A percentile compares a stretch with the other conserved stretches of the same genome.
These are phyloP conservation scores for Teratosphaeria destructans DNA, from an alignment of 2,329 filamentous ascomycete species.

Conservation along the genomic window DNA sequence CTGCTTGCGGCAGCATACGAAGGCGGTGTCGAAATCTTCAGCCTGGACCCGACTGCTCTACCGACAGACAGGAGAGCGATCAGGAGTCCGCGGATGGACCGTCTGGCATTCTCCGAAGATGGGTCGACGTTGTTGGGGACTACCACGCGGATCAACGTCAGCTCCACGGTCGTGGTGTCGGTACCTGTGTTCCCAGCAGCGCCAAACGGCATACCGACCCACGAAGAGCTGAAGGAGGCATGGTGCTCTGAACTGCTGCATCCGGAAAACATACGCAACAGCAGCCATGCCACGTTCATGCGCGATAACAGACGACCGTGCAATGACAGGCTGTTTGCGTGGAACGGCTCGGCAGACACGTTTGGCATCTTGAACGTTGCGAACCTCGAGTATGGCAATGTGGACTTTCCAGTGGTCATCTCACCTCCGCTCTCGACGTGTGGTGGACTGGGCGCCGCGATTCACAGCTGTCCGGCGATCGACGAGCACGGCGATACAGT, in stretches of 20 bases:
- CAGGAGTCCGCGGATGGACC: slow-evolving; percentile 25
- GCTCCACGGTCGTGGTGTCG: slow-evolving; percentile 25
- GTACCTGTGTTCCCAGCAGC: slow-evolving; percentile 26
- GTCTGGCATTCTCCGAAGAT: slow-evolving; percentile 26
- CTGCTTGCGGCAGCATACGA: slow-evolving; percentile 81
- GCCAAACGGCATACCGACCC: slow-evolving; percentile 20
- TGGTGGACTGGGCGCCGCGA: slow-evolving; percentile 27
- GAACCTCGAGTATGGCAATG: slow-evolving; percentile 26
- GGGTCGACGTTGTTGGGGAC: slow-evolving; percentile 28
- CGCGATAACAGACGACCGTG: slow-evolving; percentile 19
- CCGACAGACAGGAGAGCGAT: slow-evolving; percentile 27
- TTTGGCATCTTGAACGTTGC: slow-evolving; percentile 26
- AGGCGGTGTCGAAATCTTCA: slow-evolving; percentile 75
- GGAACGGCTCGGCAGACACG: slow-evolving; percentile 28
- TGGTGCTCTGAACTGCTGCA: slow-evolving; percentile 29
- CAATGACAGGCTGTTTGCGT: slow-evolving; percentile 27
- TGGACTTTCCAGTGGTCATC: slow-evolving; percentile 29
- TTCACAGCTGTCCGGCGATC: slow-evolving; percentile 25
- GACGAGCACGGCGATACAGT: slow-evolving; percentile 28
- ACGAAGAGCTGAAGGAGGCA: slow-evolving; percentile 28
- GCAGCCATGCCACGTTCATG: slow-evolving; percentile 28
- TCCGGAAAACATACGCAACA: slow-evolving; percentile 28
- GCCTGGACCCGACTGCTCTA: slow-evolving; percentile 51
- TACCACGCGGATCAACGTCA: slow-evolving; percentile 26
- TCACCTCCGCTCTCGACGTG: slow-evolving; percentile 27